These are phyloP conservation scores for Trametes polyzona DNA, from an alignment of 1,284 basidiomycete species.

Conservation along the genomic window DNA sequence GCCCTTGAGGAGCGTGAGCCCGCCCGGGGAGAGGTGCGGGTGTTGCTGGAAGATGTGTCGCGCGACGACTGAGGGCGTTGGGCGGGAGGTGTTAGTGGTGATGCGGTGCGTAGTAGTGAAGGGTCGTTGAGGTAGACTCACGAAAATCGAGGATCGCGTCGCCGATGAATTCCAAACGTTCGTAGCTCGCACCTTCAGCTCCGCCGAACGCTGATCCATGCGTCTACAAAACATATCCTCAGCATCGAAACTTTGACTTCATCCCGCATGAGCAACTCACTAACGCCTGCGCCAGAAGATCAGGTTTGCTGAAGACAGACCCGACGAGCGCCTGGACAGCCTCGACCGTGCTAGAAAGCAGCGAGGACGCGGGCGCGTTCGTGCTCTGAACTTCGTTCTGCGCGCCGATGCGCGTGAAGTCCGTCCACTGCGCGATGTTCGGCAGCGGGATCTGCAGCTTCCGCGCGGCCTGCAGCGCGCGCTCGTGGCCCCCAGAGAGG, in stretches of 20 bases:
- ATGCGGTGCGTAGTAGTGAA: background rate
- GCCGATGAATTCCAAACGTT: slow-evolving; percentile 81
- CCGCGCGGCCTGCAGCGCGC: slow-evolving; percentile 65
- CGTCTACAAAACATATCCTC: slow-evolving; percentile 45
- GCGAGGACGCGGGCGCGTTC: slow-evolving; percentile 27
- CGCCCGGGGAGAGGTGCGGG: slow-evolving; percentile 66
- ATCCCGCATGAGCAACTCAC: slow-evolving; percentile 42
- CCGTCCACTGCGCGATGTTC: slow-evolving; percentile 67
- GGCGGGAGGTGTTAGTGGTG: background rate
- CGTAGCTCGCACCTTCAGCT: slow-evolving; percentile 60
- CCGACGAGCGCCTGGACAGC: slow-evolving; percentile 68
- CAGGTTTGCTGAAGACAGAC: slow-evolving; percentile 58
- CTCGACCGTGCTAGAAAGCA: slow-evolving; percentile 45
- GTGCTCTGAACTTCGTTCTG: slow-evolving; percentile 38
- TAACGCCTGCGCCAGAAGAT: slow-evolving; percentile 72
- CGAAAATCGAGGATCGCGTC: slow-evolving; percentile 82
- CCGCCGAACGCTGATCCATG: slow-evolving; percentile 60
- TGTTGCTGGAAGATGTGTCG: slow-evolving; percentile 69
- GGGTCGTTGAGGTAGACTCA: slow-evolving; percentile 45
- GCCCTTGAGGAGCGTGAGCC: slow-evolving; percentile 74
- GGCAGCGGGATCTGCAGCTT: slow-evolving; percentile 64
- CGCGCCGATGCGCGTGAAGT: slow-evolving; percentile 51
- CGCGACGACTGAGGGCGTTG: slow-evolving; percentile 64
- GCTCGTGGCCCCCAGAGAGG: slow-evolving; percentile 66
- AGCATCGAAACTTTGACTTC: background rate